Percentiles rank a stretch among this genome's conserved stretches.
Evolutionary conservation across 805 yeast genomes (phyloP).

Genomic region (Lipomyces spencermartinsiae): DNA sequence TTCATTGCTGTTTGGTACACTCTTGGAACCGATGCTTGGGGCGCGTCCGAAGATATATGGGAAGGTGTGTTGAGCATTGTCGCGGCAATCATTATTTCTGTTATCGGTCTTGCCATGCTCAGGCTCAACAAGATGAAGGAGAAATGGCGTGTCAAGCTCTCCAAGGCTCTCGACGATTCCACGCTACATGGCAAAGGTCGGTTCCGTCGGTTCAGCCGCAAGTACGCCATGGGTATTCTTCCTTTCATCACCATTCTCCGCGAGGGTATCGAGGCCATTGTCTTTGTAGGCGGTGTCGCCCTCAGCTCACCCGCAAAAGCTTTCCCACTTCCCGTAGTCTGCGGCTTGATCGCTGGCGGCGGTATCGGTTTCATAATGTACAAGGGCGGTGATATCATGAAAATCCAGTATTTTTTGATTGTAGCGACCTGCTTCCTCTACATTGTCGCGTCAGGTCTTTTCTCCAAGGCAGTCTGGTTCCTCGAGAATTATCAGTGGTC

Average conservation of each 20-base stretch:
- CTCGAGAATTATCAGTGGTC: slow-evolving; percentile 75
- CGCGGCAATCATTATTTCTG: slow-evolving; percentile 85
- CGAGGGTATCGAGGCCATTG: slow-evolving; percentile 97
- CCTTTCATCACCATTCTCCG: slow-evolving; percentile 91
- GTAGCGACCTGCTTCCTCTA: slow-evolving; percentile 88
- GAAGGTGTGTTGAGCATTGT: slow-evolving; percentile 93
- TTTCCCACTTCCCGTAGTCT: slow-evolving; percentile 91
- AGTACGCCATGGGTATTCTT: slow-evolving; percentile 85
- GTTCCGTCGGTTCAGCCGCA: slow-evolving; percentile 63
- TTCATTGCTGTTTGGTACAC: slow-evolving; percentile 93
- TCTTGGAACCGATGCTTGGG: slow-evolving; percentile 81
- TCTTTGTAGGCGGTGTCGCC: slow-evolving; percentile 96
- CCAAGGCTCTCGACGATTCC: slow-evolving; percentile 66
- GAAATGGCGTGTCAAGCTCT: slow-evolving; percentile 96
- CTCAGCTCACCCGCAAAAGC: slow-evolving; percentile 67
- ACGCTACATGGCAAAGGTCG: slow-evolving; percentile 39
- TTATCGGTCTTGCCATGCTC: slow-evolving; percentile 97
- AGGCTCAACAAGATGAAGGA: slow-evolving; percentile 95
- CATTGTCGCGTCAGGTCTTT: slow-evolving; percentile 88
- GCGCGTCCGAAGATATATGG: slow-evolving; percentile 90
- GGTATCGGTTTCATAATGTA: slow-evolving; percentile 73
- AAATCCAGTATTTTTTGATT: slow-evolving; percentile 87
- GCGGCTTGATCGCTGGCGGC: slow-evolving; percentile 83
- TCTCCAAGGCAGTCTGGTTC: slow-evolving; percentile 91
- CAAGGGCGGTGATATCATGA: slow-evolving; percentile 79